Conservation (phyloP, 2,329 filamentous ascomycete species). For the Sarocladiaceae sp. region DNA sequence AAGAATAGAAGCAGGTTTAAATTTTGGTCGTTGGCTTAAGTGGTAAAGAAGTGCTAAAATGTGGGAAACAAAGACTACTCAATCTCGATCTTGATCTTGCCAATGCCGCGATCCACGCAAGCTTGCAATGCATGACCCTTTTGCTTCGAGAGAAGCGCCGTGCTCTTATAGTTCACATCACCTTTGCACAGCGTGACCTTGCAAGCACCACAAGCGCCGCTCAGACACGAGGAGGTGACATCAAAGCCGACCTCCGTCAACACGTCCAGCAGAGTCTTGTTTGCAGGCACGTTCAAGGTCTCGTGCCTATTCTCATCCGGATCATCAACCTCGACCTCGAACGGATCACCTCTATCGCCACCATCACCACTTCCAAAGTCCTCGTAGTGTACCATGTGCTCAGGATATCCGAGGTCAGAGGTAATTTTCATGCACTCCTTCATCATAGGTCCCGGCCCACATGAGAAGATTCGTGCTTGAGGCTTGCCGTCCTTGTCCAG, state of each 20-base stretch:
- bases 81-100: background rate
- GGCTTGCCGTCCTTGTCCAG: background rate
- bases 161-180: background rate
- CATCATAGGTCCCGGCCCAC: background rate
- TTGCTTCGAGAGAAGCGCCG: background rate
- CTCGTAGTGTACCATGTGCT: background rate
- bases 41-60: too few species aligned
- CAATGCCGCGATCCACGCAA: background rate
- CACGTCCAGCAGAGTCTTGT: background rate
- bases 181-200: background rate
- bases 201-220: conserved; percentile 1
- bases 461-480: background rate
- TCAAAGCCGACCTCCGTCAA: background rate
- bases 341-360: background rate
- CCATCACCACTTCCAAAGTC: background rate
- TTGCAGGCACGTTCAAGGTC: background rate
- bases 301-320: conserved; percentile 2
- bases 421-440: background rate
- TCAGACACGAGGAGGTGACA: background rate
- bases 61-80: too few species aligned
- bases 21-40: too few species aligned
- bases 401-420: background rate
- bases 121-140: background rate
- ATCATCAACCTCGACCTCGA: conserved; percentile 1
- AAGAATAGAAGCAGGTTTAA: too few species aligned